These are phyloP conservation scores for Wickerhamomyces xylosicus DNA, from an alignment of 805 yeast species.

Conservation along the genomic window DNA sequence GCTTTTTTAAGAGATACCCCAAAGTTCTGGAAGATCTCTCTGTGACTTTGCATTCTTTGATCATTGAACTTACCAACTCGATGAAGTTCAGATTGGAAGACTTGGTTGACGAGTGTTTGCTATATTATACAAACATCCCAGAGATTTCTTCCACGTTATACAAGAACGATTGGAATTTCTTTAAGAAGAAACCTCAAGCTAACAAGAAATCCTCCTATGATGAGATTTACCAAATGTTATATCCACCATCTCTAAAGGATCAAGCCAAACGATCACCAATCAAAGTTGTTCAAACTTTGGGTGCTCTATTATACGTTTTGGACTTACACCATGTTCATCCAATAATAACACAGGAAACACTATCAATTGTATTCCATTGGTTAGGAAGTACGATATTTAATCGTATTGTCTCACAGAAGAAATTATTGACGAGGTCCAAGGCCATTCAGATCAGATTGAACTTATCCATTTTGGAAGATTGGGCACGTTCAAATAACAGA, in stretches of 20 bases:
- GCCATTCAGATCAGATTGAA: slow-evolving; percentile 89
- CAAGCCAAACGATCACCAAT: slow-evolving; percentile 87
- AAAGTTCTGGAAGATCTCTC: slow-evolving; percentile 47
- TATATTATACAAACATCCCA: slow-evolving; percentile 74
- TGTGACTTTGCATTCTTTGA: slow-evolving; percentile 44
- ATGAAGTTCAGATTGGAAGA: slow-evolving; percentile 49
- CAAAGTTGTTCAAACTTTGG: slow-evolving; percentile 73
- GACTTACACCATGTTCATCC: slow-evolving; percentile 76
- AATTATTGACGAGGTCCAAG: slow-evolving; percentile 64
- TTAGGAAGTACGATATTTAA: slow-evolving; percentile 66
- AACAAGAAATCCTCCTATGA: slow-evolving; percentile 39
- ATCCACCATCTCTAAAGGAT: slow-evolving; percentile 76
- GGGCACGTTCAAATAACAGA: slow-evolving; percentile 50
- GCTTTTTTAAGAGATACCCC: slow-evolving; percentile 45
- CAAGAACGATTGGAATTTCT: slow-evolving; percentile 61
- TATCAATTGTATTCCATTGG: slow-evolving; percentile 73
- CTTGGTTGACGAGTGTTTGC: slow-evolving; percentile 52
- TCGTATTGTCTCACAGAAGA: slow-evolving; percentile 53
- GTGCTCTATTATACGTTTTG: slow-evolving; percentile 79
- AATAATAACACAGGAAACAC: slow-evolving; percentile 64
- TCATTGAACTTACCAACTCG: slow-evolving; percentile 57
- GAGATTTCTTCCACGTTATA: slow-evolving; percentile 70
- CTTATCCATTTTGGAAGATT: slow-evolving; percentile 79
- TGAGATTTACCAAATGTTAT: slow-evolving; percentile 63
- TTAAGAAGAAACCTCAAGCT: slow-evolving; percentile 25